Base-by-base conservation (phyloP, 495 filamentous ascomycete genomes). In the Physcia stellaris region DNA sequence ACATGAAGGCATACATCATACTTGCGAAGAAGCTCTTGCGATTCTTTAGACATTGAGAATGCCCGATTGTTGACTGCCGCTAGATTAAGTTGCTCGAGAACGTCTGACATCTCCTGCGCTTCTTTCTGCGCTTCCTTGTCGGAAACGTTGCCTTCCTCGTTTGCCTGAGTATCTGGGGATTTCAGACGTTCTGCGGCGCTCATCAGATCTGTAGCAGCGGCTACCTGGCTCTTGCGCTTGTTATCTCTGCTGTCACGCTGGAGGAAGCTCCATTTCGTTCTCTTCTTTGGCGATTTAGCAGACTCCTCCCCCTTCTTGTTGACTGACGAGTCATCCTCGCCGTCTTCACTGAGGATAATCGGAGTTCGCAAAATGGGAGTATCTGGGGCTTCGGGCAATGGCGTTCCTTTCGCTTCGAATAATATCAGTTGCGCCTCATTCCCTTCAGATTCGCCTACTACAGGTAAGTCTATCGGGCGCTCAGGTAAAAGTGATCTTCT, bases 41-140 rank as follows among this genome's bases (percentile, higher is more conserved):
- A 86, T 45, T 87, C 85, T 32, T 74, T 67, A 7, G 83, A 79
- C 30, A 94, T 66, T n/a, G 79, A 78, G 58, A 93, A 85, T 32
- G 80, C 79, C 15, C 74, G 73, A 55, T 86, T 86, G 59, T 88
- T 75, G 40, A 76, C 68, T 4, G 82, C 79, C 12, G 79, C 68
- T 17, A 94, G 69, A 52, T 86, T 86, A 29, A 95, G 68, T 15
- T 79, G 63, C 55, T 88, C 79, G 18, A 95, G 75, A 6, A 86
- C 72, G 13, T 67, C 68, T 32, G 71, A 71, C 43, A 95, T 70
- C 45, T 94, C 90, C 32, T 79, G 70, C 40, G 73, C 66, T 53
- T 94, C 83, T 42, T 70, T 66, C 35, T 60, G 56, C 11, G 57
- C 62, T 40, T 70, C 62, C 4, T 64, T 32, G 11, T 50, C 56